Conservation (phyloP, 2,329 filamentous ascomycete genomes). For the Colletotrichum lupini region DNA sequence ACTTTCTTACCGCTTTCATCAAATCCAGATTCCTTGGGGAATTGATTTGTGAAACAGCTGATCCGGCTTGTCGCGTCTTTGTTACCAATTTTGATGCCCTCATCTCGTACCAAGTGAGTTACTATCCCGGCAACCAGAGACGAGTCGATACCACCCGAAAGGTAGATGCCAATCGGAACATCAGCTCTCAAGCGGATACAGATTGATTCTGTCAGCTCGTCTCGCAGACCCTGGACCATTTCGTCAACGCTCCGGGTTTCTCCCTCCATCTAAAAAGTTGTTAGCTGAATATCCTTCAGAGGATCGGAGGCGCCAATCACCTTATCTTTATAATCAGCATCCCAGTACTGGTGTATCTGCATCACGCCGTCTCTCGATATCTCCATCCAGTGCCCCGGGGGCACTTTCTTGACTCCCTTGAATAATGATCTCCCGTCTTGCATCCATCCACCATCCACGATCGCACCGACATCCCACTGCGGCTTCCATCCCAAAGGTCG, state of each 20-base stretch:
- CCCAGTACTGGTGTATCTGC: conserved; percentile 61
- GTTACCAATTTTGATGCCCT: conserved; percentile 58
- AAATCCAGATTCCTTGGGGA: conserved; percentile 58
- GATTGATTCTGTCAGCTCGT: conserved; percentile 61
- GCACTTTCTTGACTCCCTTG: conserved; percentile 55
- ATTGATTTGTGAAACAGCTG: conserved; percentile 60
- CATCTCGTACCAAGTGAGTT: conserved; percentile 58
- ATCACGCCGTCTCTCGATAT: conserved; percentile 48
- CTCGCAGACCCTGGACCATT: conserved; percentile 60
- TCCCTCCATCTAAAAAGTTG: conserved; percentile 38
- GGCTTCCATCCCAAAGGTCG: conserved; percentile 61
- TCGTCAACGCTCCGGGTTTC: conserved; percentile 60
- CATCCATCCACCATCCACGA: conserved; percentile 57
- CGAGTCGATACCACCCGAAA: conserved; percentile 68
- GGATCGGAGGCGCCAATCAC: conserved; percentile 38
- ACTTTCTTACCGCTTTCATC: conserved; percentile 56
- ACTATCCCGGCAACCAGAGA: conserved; percentile 67
- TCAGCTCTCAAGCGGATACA: conserved; percentile 64
- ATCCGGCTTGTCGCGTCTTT: conserved; percentile 38
- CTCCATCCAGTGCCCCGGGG: conserved; percentile 57
- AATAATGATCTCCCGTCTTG: conserved; percentile 60
- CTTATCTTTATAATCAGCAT: conserved; percentile 63
- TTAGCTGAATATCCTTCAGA: accelerated
- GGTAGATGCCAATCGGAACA: conserved; percentile 66
- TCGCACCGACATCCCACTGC: conserved; percentile 61